Percentiles rank a stretch among this genome's conserved stretches.
Conservation (phyloP, 2,329 filamentous ascomycete genomes). For the Colletotrichum cereale region DNA sequence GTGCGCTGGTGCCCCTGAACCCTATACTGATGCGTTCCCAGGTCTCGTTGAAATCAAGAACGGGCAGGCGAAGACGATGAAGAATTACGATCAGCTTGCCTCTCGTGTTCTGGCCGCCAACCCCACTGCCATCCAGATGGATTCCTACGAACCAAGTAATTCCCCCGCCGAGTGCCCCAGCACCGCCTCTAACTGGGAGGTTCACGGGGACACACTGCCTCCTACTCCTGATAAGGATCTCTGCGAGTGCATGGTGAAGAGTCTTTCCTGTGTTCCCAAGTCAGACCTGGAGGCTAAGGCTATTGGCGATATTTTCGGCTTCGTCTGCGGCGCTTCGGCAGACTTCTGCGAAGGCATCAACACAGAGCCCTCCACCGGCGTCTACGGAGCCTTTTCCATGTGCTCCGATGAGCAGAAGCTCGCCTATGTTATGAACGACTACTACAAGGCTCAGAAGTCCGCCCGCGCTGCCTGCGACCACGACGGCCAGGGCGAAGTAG, state of each 20-base stretch:
- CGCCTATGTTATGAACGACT: constrained; percentile 79
- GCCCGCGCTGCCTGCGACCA: constrained; percentile 76
- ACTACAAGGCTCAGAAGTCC: constrained; percentile 72
- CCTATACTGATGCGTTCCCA: neutral
- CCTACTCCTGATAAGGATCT: constrained; percentile 83
- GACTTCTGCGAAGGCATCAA: constrained; percentile 76
- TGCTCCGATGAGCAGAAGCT: constrained; percentile 79
- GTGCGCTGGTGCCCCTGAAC: neutral
- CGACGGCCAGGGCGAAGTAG: constrained; percentile 72
- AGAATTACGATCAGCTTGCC: constrained; percentile 81
- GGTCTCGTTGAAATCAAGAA: constrained; percentile 70
- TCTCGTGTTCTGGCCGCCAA: constrained; percentile 76
- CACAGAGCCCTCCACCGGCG: constrained; percentile 74
- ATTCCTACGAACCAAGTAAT: constrained; percentile 79
- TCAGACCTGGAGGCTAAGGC: constrained; percentile 67
- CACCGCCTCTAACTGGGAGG: constrained; percentile 74
- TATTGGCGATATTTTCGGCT: constrained; percentile 78
- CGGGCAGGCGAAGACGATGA: constrained; percentile 72
- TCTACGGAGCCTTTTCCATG: constrained; percentile 84
- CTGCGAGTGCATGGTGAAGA: constrained; percentile 87
- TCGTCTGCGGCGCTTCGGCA: constrained; percentile 72
- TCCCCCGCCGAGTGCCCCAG: constrained; percentile 79
- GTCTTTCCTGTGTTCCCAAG: constrained; percentile 77
- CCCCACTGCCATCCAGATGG: constrained; percentile 74
- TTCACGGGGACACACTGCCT: constrained; percentile 76